phyloP scores from a whole-genome alignment of 306 rosid genomes.

The Ochetophila trinervis region DNA sequence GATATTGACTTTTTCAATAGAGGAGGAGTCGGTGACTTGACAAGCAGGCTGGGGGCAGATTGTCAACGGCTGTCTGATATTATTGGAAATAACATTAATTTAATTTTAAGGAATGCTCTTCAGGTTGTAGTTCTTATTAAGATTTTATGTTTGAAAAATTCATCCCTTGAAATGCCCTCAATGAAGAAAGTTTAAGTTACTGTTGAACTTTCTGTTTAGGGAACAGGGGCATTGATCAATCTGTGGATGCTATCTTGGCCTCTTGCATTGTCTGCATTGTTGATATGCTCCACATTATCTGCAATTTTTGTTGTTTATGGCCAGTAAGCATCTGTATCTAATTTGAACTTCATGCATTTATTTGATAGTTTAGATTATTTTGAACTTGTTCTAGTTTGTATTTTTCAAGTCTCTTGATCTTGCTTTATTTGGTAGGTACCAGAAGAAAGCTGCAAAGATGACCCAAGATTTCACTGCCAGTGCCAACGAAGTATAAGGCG shows the following conservation, averaged over 20 bases:
- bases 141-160: constrained; percentile 1
- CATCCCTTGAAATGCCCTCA: neutral
- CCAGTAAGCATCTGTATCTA: constrained; percentile 44
- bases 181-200: constrained; percentile 3
- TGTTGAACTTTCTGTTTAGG: constrained; percentile 46
- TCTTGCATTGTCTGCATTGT: constrained; percentile 66
- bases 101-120: constrained; percentile 51
- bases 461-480: constrained; percentile 67
- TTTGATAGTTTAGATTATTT: neutral
- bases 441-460: constrained; percentile 57
- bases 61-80: constrained; percentile 62
- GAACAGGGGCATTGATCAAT: constrained; percentile 67
- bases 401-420: neutral
- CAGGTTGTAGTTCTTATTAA: constrained; percentile 50
- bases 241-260: constrained; percentile 79
- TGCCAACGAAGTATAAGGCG: constrained; percentile 60
- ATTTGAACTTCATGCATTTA: constrained; percentile 6
- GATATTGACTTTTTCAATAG: constrained; percentile 71
- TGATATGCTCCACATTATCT: constrained; percentile 56
- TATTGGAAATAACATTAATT: constrained; percentile 61
- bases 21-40: constrained; percentile 71
- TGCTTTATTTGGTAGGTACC: constrained; percentile 44
- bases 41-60: constrained; percentile 81
- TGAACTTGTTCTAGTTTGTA: neutral
- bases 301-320: constrained; percentile 59